Evolutionary conservation across 257 asterid genomes (phyloP), one percentile per base, ranked within the genome.

Genomic region (Cordia subcordata): DNA sequence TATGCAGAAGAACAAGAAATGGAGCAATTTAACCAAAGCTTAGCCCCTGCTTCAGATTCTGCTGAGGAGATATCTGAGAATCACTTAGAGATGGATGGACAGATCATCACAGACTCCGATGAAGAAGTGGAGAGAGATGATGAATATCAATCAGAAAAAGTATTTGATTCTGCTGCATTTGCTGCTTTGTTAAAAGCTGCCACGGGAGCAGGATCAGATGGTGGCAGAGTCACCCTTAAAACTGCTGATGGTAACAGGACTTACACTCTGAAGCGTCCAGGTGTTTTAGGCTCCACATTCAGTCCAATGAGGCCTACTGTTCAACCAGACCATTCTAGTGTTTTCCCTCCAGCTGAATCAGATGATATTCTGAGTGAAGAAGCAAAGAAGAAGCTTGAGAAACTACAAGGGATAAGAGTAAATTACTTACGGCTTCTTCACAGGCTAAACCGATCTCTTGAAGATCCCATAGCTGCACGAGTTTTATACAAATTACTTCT

Each of bases 351-450:
- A 0, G 59, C 60, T 61, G 77, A 65, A 58, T 44, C 70, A 33
- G 68, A 61, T 37, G 76, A 70, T 57, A 20, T 59, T 37, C 44
- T 65, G 49, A 75, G 71, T 62, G 76, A 49, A 64, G 72, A 45
- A 60, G 83, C 83, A 69, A 77, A 58, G 68, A 51, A 66, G 68
- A 53, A 57, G 68, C 78, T 74, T 45, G 82, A 74, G 68, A 77
- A 66, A 55, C 64, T 81, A 67, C 78, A 76, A 38, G 75, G 64
- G 47, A 58, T 80, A 4, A 72, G 71, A 68, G 74, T 64, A 13
- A 84, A 72, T 21, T 86, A 75, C 64, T 63, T 86, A 72, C 63
- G 64, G 68, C 83, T 89, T 65, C 63, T 82, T 47, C 72, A 58
- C 60, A 74, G 68, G 44, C 66, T 89, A 61, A 79, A 84, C 53